Base-by-base conservation (phyloP, 2,329 filamentous ascomycete genomes). In the Acephala macrosclerotiorum region DNA sequence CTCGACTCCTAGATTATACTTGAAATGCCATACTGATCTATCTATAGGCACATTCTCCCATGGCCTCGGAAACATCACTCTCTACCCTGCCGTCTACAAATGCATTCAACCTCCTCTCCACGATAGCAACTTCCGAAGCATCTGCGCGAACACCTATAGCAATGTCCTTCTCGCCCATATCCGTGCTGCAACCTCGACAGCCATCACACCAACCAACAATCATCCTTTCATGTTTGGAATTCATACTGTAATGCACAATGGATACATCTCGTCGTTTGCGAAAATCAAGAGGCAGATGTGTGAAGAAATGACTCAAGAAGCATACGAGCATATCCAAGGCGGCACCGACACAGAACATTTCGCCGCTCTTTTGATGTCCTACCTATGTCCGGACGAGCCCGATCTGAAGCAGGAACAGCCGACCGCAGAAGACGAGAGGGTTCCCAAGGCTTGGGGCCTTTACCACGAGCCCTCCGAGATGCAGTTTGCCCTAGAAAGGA, bases 171-270 rank as follows among this genome's bases (percentile, higher is more conserved):
- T 86, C 53, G 83, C 83, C 0, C 84, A 87, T 70, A 85, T 86
- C 64, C 80, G 84, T 9, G 84, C 83, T 11, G 80, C 80, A 3
- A 83, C 79, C 7, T 82, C 80, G 0, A 82, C 81, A 1, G 70
- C 70, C 11, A 81, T 85, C 29, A 79, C 81, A 1, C 77, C 79
- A 18, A 80, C 84, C 22, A 87, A 86, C 74, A 83, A 82, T 53
- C 84, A 87, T 66, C 84, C 84, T 5, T 87, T 86, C 72, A 78
- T 82, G 35, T 86, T 86, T 60, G 84, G 84, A 16, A 77, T 83
- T 42, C 82, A 85, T 67, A 77, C 79, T 9, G 83, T 86, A 72
- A 86, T 87, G 84, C 84, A 87, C 76, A 86, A 86, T 70, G 84
- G 84, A 1, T 80, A 80, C 18, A 78, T 85, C 38, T 79, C 79